Percentiles rank a stretch among this genome's conserved stretches.
phyloP scores from a whole-genome alignment of 2,329 filamentous ascomycete genomes.

The Onygenales sp. region DNA sequence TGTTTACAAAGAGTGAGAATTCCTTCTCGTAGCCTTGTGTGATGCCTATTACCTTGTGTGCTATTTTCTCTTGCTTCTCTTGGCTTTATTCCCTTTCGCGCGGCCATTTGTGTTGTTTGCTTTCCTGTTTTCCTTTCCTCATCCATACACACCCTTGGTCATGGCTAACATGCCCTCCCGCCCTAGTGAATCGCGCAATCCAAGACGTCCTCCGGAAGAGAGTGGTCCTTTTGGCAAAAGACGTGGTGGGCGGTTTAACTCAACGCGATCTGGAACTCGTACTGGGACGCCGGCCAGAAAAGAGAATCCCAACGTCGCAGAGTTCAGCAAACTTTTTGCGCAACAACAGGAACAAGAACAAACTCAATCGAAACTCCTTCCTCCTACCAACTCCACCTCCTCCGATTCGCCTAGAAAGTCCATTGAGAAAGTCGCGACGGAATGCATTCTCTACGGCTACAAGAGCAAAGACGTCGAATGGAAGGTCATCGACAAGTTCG shows the following conservation, averaged over 20 bases:
- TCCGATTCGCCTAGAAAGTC: slow-evolving; percentile 29
- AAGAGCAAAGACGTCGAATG: slow-evolving; percentile 59
- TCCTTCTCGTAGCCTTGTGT: not conserved
- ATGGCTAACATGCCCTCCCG: not conserved
- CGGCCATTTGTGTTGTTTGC: slow-evolving; percentile 5
- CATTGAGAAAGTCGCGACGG: slow-evolving; percentile 51
- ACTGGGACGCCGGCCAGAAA: slow-evolving; percentile 49
- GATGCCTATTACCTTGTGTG: not conserved
- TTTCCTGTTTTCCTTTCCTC: not conserved
- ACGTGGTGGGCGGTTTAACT: slow-evolving; percentile 35
- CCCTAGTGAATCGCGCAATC: slow-evolving; percentile 37
- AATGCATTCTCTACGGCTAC: slow-evolving; percentile 81
- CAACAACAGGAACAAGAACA: slow-evolving; percentile 37
- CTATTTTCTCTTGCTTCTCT: not conserved
- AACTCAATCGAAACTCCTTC: slow-evolving; percentile 17
- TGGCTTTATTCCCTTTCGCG: not conserved
- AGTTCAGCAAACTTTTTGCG: slow-evolving; percentile 37
- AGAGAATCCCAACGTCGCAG: slow-evolving; percentile 44
- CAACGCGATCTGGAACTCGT: slow-evolving; percentile 43
- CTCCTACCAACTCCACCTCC: slow-evolving; percentile 28
- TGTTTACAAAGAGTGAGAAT: slow-evolving; percentile 50
- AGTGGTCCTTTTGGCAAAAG: slow-evolving; percentile 52
- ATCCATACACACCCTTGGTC: slow-evolving; percentile 3
- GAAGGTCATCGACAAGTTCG: slow-evolving; percentile 81
- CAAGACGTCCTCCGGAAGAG: slow-evolving; percentile 48